These are phyloP conservation scores for Plasmodium billcollinsi DNA, from an alignment of 169 alveolate genomes.

Conservation along the genomic window DNA sequence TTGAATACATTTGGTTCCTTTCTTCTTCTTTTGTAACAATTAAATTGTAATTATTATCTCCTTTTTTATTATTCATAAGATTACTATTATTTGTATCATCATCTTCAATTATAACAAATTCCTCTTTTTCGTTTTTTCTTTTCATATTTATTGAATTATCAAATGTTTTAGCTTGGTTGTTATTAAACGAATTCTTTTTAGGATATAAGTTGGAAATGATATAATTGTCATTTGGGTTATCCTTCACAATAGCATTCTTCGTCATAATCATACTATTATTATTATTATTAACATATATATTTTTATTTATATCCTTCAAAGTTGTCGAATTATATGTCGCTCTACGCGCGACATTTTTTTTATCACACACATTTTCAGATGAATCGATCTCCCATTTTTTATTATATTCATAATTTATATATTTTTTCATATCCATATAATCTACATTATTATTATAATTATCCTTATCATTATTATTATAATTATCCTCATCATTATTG, in stretches of 20 bases:
- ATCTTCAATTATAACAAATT: background rate
- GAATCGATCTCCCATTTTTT: slow-evolving; percentile 18
- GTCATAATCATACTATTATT: background rate
- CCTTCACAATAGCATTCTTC: background rate
- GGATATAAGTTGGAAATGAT: background rate
- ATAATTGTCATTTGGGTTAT: background rate
- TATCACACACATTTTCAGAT: background rate
- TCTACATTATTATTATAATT: slow-evolving; percentile 22
- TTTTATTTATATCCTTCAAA: slow-evolving; percentile 11
- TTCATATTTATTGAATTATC: background rate
- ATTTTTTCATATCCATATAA: slow-evolving; percentile 1
- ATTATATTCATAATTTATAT: slow-evolving; percentile 32
- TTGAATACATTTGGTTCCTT: background rate
- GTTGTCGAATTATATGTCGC: background rate
- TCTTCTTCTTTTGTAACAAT: slow-evolving; percentile 21
- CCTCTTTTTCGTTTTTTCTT: background rate
- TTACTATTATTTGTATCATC: background rate
- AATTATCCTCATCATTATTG: background rate
- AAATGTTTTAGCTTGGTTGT: background rate
- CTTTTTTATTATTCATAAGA: slow-evolving; percentile 2
- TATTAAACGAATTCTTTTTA: background rate
- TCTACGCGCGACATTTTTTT: background rate
- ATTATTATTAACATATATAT: background rate
- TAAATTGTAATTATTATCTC: slow-evolving; percentile 4
- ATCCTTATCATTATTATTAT: background rate